These are phyloP conservation scores for Geotrichum reessii DNA, from an alignment of 1,139 yeast genomes.

Conservation along the genomic window DNA sequence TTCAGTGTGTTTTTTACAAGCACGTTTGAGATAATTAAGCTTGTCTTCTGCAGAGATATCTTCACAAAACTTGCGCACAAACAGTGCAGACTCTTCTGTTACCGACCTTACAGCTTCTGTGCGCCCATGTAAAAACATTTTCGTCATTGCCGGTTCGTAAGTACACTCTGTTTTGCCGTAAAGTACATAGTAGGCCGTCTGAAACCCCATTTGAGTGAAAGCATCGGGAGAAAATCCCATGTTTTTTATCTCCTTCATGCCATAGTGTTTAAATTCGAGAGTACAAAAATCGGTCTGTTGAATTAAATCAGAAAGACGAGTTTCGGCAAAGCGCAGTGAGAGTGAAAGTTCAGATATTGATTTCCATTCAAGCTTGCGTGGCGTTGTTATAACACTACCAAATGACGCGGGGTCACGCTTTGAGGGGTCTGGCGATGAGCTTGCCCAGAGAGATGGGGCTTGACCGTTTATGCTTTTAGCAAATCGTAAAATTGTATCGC, in stretches of 20 bases:
- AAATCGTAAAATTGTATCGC: slow-evolving; percentile 81
- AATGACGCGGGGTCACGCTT: slow-evolving; percentile 42
- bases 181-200: slow-evolving; percentile 84
- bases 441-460: slow-evolving; percentile 71
- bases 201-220: slow-evolving; percentile 89
- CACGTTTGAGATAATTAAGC: slow-evolving; percentile 53
- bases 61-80: slow-evolving; percentile 81
- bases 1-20: slow-evolving; percentile 63
- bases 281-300: slow-evolving; percentile 85
- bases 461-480: slow-evolving; percentile 77
- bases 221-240: slow-evolving; percentile 94
- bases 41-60: slow-evolving; percentile 57
- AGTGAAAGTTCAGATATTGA: slow-evolving; percentile 69
- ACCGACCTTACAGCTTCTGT: slow-evolving; percentile 90
- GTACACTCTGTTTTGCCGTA: slow-evolving; percentile 91
- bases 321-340: slow-evolving; percentile 84
- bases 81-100: slow-evolving; percentile 68
- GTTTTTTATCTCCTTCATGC: slow-evolving; percentile 69
- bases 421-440: slow-evolving; percentile 44
- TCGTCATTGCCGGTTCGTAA: slow-evolving; percentile 95
- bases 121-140: slow-evolving; percentile 77
- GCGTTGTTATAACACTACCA: slow-evolving; percentile 45
- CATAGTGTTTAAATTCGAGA: slow-evolving; percentile 69
- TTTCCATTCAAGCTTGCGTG: slow-evolving; percentile 85
- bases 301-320: slow-evolving; percentile 77